Evolutionary conservation across 768 basidiomycete genomes (phyloP).

Genomic region (Naematelia aurantialba): DNA sequence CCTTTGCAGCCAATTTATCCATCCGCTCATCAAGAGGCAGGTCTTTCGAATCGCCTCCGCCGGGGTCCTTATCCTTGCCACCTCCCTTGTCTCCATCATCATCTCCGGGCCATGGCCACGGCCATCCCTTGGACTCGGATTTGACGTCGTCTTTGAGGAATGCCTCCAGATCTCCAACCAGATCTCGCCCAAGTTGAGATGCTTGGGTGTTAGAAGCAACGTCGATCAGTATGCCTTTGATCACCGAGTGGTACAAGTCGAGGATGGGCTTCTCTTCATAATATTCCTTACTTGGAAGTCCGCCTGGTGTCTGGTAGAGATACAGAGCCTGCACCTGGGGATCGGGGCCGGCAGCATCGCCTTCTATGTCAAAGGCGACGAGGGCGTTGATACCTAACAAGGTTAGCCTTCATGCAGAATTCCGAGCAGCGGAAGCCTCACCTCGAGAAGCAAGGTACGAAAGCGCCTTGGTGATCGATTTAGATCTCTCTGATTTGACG

Average conservation of each 20-base stretch:
- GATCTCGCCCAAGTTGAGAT: constrained; percentile 17
- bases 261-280: constrained; percentile 71
- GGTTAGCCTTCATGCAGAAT: constrained; percentile 7
- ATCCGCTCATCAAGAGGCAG: constrained; percentile 59
- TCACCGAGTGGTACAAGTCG: constrained; percentile 66
- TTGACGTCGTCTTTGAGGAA: constrained; percentile 5
- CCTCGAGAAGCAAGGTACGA: constrained; percentile 85
- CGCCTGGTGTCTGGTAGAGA: constrained; percentile 75
- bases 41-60: constrained; percentile 28
- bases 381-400: constrained; percentile 67
- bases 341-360: constrained; percentile 73
- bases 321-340: constrained; percentile 80
- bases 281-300: constrained; percentile 92
- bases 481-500: constrained; percentile 31
- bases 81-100: constrained; percentile 21
- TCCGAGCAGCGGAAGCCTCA: constrained; percentile 44
- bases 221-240: constrained; percentile 64
- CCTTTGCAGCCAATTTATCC: constrained; percentile 63
- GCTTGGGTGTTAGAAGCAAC: constrained; percentile 52
- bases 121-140: constrained; percentile 69
- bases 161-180: constrained; percentile 18
- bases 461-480: constrained; percentile 72
- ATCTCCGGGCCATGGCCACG: constrained; percentile 54
- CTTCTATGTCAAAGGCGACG: constrained; percentile 79
- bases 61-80: constrained; percentile 10